Base-by-base conservation (phyloP, 306 rosid species). In the Acacia acuminata region DNA sequence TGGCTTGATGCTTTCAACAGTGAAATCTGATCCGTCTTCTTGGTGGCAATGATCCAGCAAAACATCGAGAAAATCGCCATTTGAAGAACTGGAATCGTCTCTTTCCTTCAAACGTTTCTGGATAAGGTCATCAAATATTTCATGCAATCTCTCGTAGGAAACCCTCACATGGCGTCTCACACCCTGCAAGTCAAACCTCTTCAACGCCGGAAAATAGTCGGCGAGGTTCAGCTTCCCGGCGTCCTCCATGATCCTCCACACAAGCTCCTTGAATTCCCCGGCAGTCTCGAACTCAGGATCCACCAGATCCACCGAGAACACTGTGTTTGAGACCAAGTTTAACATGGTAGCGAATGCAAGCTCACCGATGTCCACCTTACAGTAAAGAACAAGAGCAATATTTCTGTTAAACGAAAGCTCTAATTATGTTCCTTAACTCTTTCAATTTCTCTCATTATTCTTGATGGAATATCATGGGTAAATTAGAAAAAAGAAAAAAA, bases 221-320 rank as follows among this genome's bases (percentile, higher is more conserved):
- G 88, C 85, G 0, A 89, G 55, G 50, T 91, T 91, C 19, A 83
- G 81, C 85, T 27, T 91, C 76, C 94, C 92, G 0, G 90, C 92
- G 36, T 85, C 86, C 78, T 85, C 90, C 94, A 91, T 91, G 73
- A 91, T 91, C 87, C 92, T 78, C 92, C 94, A 86, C 48, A 88
- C 94, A 1, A 91, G 50, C 12, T 89, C 87, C 74, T 91, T 89
- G 48, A 91, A 86, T 80, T 89, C 94, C 10, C 89, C 87, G 0
- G 92, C 94, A 3, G 82, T 44, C 75, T 71, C 81, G 72, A 89
- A 89, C 19, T 79, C 89, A 0, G 90, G 34, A 48, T 84, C 94
- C n/a, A 89, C 89, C 10, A 91, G 6, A 27, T 91, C 94, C 82
- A 86, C 89, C 8, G 91, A 91, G 44, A 87, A 88, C 40, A 89